These are phyloP conservation scores for Tylopilus balloui DNA, from an alignment of 768 basidiomycete species.

Conservation along the genomic window DNA sequence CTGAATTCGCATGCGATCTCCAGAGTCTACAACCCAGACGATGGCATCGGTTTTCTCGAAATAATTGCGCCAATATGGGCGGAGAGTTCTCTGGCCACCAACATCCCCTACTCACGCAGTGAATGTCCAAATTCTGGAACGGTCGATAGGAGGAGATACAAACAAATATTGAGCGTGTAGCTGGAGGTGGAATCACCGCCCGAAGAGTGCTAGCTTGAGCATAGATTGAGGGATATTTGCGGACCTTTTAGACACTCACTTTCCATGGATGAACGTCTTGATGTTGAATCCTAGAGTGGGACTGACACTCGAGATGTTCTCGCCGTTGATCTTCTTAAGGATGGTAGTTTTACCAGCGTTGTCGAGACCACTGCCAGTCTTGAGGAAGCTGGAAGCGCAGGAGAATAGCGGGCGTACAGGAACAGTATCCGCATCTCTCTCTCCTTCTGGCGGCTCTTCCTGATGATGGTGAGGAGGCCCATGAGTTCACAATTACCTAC, in stretches of 20 bases:
- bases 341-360: conserved; percentile 99
- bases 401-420: conserved; percentile 49
- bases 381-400: conserved; percentile 12
- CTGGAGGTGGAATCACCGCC: conserved; percentile 28
- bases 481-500: conserved; percentile 37
- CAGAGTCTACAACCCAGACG: conserved; percentile 98
- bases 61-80: conserved; percentile 99
- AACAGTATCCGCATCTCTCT: conserved; percentile 96
- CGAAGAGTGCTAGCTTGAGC: conserved; percentile 22
- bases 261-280: conserved; percentile 89
- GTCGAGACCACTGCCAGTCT: conserved; percentile 74
- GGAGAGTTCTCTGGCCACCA: conserved; percentile 90
- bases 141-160: conserved; percentile 14
- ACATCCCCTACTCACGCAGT: conserved; percentile 91
- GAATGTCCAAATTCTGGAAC: conserved; percentile 58
- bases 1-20: conserved; percentile 82
- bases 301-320: conserved; percentile 82
- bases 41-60: conserved; percentile 98
- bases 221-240: conserved; percentile 12
- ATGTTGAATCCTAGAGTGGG: conserved; percentile 99
- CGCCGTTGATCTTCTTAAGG: conserved; percentile 88
- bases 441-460: conserved; percentile 94
- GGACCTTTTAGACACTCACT: conserved; percentile 47
- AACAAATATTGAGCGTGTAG: conserved; percentile 43
- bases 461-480: conserved; percentile 95